Conservation (phyloP, 2,329 filamentous ascomycete species). For the Diaporthe citri region DNA sequence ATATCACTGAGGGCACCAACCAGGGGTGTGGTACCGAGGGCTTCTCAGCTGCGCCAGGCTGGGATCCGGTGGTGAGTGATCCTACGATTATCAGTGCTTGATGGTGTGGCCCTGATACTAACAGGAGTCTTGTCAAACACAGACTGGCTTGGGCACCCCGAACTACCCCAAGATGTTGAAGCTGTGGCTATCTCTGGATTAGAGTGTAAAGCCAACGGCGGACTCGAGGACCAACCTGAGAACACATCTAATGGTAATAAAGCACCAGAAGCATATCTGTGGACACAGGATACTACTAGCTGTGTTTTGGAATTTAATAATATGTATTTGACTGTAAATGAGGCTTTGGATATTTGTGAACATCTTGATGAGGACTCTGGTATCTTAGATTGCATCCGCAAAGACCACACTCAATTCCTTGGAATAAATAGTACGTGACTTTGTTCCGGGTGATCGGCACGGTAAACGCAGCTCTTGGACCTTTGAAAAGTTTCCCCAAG, state of each 20-base stretch:
- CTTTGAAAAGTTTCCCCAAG: no score
- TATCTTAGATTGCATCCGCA: no score
- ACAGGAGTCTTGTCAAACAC: not conserved
- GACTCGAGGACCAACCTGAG: not conserved
- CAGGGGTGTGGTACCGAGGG: constrained; percentile 32
- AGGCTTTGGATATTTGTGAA: no score
- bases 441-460: no score
- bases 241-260: not conserved
- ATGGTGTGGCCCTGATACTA: not conserved
- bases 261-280: not conserved
- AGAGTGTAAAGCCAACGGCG: not conserved
- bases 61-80: constrained; percentile 32
- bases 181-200: constrained; percentile 49
- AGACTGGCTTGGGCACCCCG: constrained; percentile 41
- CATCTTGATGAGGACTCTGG: no score
- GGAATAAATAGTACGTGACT: no score
- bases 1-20: constrained; percentile 36
- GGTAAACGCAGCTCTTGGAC: no score
- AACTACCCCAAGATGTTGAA: constrained; percentile 40
- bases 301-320: no score
- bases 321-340: no score
- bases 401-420: no score
- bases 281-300: no score
- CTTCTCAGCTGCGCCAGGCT: constrained; percentile 32
- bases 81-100: not conserved